Base-by-base conservation (phyloP, 768 basidiomycete species). In the Kwoniella newhampshirensis region DNA sequence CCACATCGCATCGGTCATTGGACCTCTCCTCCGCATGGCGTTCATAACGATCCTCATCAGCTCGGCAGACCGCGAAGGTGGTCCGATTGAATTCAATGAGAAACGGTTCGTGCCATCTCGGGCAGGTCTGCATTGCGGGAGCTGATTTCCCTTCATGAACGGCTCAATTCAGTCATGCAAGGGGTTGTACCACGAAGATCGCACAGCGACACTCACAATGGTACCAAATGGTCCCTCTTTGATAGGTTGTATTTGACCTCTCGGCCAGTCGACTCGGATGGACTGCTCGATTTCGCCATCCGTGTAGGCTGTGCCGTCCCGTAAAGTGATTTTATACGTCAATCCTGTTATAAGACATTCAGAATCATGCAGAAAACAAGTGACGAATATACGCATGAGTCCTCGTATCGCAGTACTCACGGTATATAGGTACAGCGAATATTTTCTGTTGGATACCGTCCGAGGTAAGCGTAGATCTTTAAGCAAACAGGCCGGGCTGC, bases 1-100 rank as follows among this genome's bases (percentile, higher is more conserved):
- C 56, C 56, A 58, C 49, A 51, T 51, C 7, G 39, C 32, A 2
- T 40, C 48, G 7, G 46, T 58, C 28, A 58, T 58, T 15, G 41
- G 32, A 17, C 56, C 56, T 35, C 49, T 26, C 5, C 40, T 41
- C 49, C 40, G 37, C 56, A 58, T 58, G 2, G 39, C 48, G 12
- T 45, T 46, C 17, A 43, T 39, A 27, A 58, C 25, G 4, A 32
- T 32, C 5, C 26, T 32, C 13, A 32, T 13, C 7, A 32, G 6
- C 32, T 32, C 32, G 13, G 6, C 13, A 13, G 32, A 32, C 13
- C 32, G 32, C 13, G 6, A 13, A 32, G 32, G 7, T 6, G 32
- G 32, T 32, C 32, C 7, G 6, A 13, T 32, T 6, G 13, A 6
- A 32, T 32, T 6, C 32, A 32, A 6, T 6, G 6, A 32, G 13